Evolutionary conservation across 1,284 basidiomycete genomes (phyloP).

Genomic region (Stereum hirsutum): DNA sequence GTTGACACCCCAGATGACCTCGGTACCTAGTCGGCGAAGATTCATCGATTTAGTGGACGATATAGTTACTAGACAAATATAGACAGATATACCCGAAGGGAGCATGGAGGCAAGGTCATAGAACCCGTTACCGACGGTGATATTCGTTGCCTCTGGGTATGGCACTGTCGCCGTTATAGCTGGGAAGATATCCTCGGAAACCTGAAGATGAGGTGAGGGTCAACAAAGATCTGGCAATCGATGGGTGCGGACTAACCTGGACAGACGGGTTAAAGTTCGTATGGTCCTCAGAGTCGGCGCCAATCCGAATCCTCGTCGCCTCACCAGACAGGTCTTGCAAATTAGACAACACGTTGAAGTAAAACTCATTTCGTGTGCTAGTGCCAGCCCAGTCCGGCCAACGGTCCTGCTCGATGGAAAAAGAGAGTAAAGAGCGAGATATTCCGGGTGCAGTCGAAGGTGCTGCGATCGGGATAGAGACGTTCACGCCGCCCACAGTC

Average conservation of each 20-base stretch:
- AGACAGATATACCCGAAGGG: conserved; percentile 28
- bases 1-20: conserved; percentile 67
- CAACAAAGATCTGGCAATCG: too few species aligned
- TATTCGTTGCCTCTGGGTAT: conserved; percentile 51
- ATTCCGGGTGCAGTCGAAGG: conserved; percentile 21
- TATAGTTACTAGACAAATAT: background rate
- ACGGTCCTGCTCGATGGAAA: conserved; percentile 63
- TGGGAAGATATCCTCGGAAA: conserved; percentile 38
- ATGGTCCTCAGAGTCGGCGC: conserved; percentile 55
- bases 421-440: conserved; percentile 40
- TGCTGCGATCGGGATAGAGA: conserved; percentile 8
- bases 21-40: conserved; percentile 29
- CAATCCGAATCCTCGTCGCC: conserved; percentile 53
- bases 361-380: conserved; percentile 40
- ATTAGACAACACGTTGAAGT: conserved; percentile 48
- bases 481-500: too few species aligned
- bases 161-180: conserved; percentile 36
- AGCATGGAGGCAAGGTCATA: conserved; percentile 48
- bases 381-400: conserved; percentile 58
- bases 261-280: conserved; percentile 39
- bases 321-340: conserved; percentile 41
- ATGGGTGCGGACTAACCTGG: conserved; percentile 24
- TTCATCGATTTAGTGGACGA: background rate
- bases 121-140: conserved; percentile 50
- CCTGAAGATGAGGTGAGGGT: conserved; percentile 22